These are phyloP conservation scores for Candida insectorum DNA, from an alignment of 805 yeast species.

Conservation along the genomic window DNA sequence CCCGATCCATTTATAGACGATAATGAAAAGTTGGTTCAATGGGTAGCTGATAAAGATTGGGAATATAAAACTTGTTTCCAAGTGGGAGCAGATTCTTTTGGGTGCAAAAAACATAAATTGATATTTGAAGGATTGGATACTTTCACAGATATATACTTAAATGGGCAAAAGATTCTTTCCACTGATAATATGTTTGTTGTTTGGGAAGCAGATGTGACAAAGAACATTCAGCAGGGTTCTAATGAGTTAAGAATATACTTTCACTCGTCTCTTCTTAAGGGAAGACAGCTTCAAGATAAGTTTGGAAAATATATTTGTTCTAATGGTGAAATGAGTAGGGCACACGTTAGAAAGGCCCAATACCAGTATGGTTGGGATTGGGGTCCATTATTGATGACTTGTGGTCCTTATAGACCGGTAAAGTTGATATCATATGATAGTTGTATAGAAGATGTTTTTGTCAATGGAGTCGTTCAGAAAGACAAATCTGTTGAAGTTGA, in stretches of 20 bases:
- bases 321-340: slow-evolving; percentile 42
- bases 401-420: slow-evolving; percentile 43
- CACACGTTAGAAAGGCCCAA: slow-evolving; percentile 48
- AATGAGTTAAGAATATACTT: slow-evolving; percentile 35
- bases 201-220: slow-evolving; percentile 25
- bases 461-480: slow-evolving; percentile 9
- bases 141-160: slow-evolving; percentile 35
- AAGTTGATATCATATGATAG: slow-evolving; percentile 18
- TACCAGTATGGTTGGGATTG: slow-evolving; percentile 58
- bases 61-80: slow-evolving; percentile 31
- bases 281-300: slow-evolving; percentile 26
- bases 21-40: slow-evolving; percentile 45
- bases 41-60: slow-evolving; percentile 49
- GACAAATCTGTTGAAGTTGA: slow-evolving; percentile 8
- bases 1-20: slow-evolving; percentile 43
- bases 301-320: slow-evolving; percentile 25
- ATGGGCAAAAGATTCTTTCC: slow-evolving; percentile 28
- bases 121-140: slow-evolving; percentile 45
- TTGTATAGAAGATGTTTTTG: slow-evolving; percentile 14
- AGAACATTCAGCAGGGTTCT: slow-evolving; percentile 6
- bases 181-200: slow-evolving; percentile 43
- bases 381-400: slow-evolving; percentile 45
- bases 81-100: not conserved
- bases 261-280: slow-evolving; percentile 31
- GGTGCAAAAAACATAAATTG: slow-evolving; percentile 17